Evolutionary conservation across 331 rosid species (phyloP).

Genomic region (Acacia pycnantha): DNA sequence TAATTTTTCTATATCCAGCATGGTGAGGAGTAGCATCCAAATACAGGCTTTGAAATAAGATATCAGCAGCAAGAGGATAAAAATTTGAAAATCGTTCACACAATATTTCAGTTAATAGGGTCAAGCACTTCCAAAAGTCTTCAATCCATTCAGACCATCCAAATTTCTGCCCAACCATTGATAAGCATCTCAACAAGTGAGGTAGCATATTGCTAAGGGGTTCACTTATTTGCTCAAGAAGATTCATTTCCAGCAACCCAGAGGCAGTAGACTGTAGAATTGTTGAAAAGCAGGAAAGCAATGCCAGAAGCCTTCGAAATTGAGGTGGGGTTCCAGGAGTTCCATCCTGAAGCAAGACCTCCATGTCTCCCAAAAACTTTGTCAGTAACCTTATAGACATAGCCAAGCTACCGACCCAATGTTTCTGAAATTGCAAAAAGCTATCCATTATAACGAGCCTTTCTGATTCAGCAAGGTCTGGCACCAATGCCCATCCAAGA

Average conservation of each 20-base stretch:
- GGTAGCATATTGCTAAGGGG: constrained; percentile 73
- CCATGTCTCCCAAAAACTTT: constrained; percentile 93
- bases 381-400: constrained; percentile 82
- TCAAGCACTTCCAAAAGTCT: constrained; percentile 92
- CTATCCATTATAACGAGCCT: constrained; percentile 73
- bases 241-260: constrained; percentile 82
- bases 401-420: constrained; percentile 85
- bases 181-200: constrained; percentile 70
- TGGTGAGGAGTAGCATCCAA: constrained; percentile 35
- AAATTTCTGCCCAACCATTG: constrained; percentile 80
- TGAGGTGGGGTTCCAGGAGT: constrained; percentile 76
- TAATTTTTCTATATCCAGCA: constrained; percentile 52
- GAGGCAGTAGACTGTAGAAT: constrained; percentile 89
- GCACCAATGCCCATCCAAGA: constrained; percentile 86
- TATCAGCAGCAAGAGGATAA: constrained; percentile 70
- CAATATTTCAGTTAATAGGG: constrained; percentile 86
- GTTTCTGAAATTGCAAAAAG: constrained; percentile 90
- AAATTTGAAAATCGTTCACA: constrained; percentile 71
- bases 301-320: constrained; percentile 72
- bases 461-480: constrained; percentile 69
- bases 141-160: constrained; percentile 97
- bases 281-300: constrained; percentile 81
- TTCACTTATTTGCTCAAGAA: constrained; percentile 80
- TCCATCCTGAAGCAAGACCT: constrained; percentile 84
- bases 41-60: constrained; percentile 76